Base-by-base conservation (phyloP, 495 filamentous ascomycete species). In the Neurospora africana region DNA sequence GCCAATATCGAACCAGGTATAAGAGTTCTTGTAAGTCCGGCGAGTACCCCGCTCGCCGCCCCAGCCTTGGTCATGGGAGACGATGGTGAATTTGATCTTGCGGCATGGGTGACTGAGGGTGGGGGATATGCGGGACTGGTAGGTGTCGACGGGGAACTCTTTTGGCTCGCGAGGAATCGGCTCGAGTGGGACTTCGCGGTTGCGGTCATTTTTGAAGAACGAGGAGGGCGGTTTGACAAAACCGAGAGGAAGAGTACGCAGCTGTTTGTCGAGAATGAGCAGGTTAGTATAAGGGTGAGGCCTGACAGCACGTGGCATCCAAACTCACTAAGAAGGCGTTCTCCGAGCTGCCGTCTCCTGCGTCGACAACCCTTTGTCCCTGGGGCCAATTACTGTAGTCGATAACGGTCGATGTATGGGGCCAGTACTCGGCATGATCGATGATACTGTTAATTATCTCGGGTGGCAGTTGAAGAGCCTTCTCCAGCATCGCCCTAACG, bases 371-470 rank as follows among this genome's bases (percentile, higher is more conserved):
- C 5, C 78, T 72, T 1, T 71, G 67, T 4, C 40, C 44, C 11
- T 71, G 68, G 2, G 41, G 33, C 15, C 58, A 58, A 36, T 70
- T 41, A 7, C 69, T 61, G 70, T 71, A 81, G 39, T 76, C 71
- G 15, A 78, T 40, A 40, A 75, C 73, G 6, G 79, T 77, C 5
- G 82, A 79, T 0, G 84, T 82, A 70, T 86, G 84, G 0, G 87
- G 86, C 91, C 91, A 93, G 76, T 93, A 93, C 78, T 92, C 91
- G 27, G 90, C 91, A 44, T 81, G 78, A 75, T 92, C 91, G 69
- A 92, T 75, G 40, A 93, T 88, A 69, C 82, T 78, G 78, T 93
- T 89, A n/a, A 92, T 76, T 27, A 93, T 75, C 72, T 93, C 91
- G 2, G 81, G 73, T 0, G 91, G 91, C 0, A 92, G 78, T 2